Conservation (phyloP, 306 rosid species). For the Mimosa pudica region DNA sequence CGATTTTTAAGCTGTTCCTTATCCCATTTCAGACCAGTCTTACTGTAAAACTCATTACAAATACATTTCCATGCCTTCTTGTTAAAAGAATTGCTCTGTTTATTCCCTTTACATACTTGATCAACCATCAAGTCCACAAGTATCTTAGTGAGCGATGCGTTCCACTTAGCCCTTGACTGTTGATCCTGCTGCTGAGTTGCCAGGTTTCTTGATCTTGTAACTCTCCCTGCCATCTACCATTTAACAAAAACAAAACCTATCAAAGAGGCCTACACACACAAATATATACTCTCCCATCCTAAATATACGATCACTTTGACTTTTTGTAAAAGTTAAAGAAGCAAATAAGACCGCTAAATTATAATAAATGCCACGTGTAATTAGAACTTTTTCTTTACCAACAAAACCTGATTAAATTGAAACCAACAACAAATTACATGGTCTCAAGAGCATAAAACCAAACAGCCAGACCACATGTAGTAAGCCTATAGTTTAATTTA, state of each 20-base stretch:
- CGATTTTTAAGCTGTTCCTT: slow-evolving; percentile 81
- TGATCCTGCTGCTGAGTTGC: slow-evolving; percentile 56
- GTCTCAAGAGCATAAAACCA: too few relatives aligned
- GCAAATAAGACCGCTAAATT: too few relatives aligned
- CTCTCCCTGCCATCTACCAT: slow-evolving; percentile 58
- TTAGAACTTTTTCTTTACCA: too few relatives aligned
- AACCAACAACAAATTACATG: too few relatives aligned
- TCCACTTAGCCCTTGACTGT: slow-evolving; percentile 76
- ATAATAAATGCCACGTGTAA: too few relatives aligned
- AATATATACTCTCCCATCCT: too few relatives aligned
- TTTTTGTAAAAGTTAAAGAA: too few relatives aligned
- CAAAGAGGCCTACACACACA: neutral
- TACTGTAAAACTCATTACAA: slow-evolving; percentile 61
- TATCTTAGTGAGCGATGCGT: slow-evolving; percentile 58
- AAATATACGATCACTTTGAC: too few relatives aligned
- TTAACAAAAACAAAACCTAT: slow-evolving; percentile 21
- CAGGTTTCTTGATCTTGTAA: slow-evolving; percentile 50
- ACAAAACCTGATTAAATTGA: too few relatives aligned
- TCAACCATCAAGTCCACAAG: slow-evolving; percentile 66
- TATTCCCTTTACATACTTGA: slow-evolving; percentile 66
- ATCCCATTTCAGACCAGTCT: slow-evolving; percentile 74
- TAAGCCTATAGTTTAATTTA: too few relatives aligned
- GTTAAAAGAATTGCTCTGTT: slow-evolving; percentile 53
- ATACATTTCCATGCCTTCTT: slow-evolving; percentile 72
- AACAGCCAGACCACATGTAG: too few relatives aligned